These are phyloP conservation scores for Carex parvula DNA, from an alignment of 176 grass and related monocot genomes.

Conservation along the genomic window DNA sequence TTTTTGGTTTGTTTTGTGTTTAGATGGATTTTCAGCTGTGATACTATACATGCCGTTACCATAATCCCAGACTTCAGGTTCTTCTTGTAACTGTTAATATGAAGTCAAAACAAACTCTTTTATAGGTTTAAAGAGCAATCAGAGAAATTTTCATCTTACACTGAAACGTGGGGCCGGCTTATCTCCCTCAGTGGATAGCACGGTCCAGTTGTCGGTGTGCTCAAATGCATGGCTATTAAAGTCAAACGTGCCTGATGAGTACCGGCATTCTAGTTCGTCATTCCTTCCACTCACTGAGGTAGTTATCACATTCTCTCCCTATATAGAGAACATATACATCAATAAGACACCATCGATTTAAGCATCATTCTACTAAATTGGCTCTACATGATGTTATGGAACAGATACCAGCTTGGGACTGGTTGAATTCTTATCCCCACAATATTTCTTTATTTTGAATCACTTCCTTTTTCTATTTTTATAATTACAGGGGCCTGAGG, in stretches of 20 bases:
- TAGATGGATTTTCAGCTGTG: slow-evolving; percentile 21
- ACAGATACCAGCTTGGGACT: not conserved
- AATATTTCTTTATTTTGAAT: not conserved
- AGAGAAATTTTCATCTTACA: slow-evolving; percentile 43
- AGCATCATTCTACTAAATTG: not conserved
- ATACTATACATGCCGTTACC: not conserved
- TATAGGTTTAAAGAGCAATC: not conserved
- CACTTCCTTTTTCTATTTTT: not conserved
- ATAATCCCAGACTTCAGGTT: not conserved
- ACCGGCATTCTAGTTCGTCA: slow-evolving; percentile 57
- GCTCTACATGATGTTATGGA: not conserved
- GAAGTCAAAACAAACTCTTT: not conserved
- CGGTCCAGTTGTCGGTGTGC: slow-evolving; percentile 72
- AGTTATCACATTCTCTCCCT: slow-evolving; percentile 65
- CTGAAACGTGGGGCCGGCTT: slow-evolving; percentile 72
- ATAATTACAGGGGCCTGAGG: not conserved
- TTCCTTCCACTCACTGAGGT: slow-evolving; percentile 61
- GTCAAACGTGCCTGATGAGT: slow-evolving; percentile 55
- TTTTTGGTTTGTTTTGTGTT: not conserved
- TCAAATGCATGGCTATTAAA: slow-evolving; percentile 51
- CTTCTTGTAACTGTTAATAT: not conserved
- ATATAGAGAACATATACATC: slow-evolving; percentile 22
- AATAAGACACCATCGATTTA: slow-evolving; percentile 10
- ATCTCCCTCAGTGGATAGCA: slow-evolving; percentile 65
- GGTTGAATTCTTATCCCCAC: not conserved